phyloP scores from a whole-genome alignment of 306 rosid genomes.

The Pyrus pyrifolia region DNA sequence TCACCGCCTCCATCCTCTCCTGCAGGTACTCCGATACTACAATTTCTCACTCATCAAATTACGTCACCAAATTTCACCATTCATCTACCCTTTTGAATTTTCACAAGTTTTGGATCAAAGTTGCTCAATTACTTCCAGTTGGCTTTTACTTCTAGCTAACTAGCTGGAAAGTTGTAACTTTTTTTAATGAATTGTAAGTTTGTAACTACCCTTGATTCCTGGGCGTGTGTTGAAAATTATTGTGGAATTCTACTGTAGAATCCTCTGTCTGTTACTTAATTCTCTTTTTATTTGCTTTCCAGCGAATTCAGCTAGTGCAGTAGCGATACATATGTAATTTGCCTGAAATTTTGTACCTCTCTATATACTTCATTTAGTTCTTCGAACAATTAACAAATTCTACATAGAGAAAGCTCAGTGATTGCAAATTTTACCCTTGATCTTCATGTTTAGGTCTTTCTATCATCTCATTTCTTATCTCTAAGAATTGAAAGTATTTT shows the following conservation, averaged over 20 bases:
- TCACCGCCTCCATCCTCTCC: slow-evolving; percentile 78
- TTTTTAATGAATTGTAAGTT: not conserved
- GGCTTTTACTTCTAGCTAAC: not conserved
- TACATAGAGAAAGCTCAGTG: not conserved
- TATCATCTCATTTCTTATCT: not conserved
- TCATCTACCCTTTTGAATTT: not conserved
- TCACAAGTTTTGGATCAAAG: not conserved
- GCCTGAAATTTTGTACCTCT: not conserved
- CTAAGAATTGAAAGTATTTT: not conserved
- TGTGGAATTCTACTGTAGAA: not conserved
- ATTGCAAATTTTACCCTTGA: not conserved
- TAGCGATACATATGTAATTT: not conserved
- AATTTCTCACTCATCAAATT: not conserved
- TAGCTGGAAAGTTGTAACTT: not conserved
- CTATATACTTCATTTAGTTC: not conserved
- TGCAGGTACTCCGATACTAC: slow-evolving; percentile 50
- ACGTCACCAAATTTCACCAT: not conserved
- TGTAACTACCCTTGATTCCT: not conserved
- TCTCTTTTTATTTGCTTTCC: not conserved
- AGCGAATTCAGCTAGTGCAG: not conserved
- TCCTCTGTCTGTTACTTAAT: not conserved
- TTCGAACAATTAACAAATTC: not conserved
- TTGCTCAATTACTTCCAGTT: not conserved
- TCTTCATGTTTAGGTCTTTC: not conserved
- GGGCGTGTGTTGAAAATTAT: not conserved